Conservation (phyloP, 768 basidiomycete species). For the Phanerodontia chrysosporium region DNA sequence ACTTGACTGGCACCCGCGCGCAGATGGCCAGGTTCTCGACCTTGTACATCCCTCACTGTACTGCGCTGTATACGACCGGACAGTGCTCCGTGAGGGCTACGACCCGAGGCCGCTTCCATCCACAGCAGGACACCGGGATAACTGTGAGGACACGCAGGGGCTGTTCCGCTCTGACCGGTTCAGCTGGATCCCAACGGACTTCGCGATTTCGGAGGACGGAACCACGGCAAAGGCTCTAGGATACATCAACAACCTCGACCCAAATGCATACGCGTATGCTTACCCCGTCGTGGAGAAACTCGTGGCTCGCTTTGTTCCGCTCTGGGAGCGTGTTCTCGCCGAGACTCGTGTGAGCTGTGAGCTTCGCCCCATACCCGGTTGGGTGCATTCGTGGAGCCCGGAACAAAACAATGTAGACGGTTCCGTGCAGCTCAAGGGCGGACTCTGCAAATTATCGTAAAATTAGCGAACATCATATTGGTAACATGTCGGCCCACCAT, state of each 20-base stretch:
- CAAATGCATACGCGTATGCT: constrained; percentile 13
- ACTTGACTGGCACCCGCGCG: constrained; percentile 46
- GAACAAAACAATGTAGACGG: neutral
- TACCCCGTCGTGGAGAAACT: constrained; percentile 17
- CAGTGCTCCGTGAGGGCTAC: neutral
- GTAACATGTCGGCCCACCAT: neutral
- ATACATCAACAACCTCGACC: constrained; percentile 27
- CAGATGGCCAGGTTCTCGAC: constrained; percentile 39
- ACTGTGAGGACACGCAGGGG: too few relatives aligned
- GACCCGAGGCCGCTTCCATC: neutral
- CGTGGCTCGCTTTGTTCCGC: constrained; percentile 20
- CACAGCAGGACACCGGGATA: neutral
- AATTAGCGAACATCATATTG: constrained; percentile 32
- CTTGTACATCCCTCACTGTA: constrained; percentile 44
- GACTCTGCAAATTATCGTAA: constrained; percentile 36
- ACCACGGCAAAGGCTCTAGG: constrained; percentile 12
- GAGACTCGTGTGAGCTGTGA: constrained; percentile 1
- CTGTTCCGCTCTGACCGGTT: constrained; percentile 16
- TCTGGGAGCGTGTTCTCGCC: constrained; percentile 22
- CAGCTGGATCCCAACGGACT: constrained; percentile 28
- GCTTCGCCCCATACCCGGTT: neutral
- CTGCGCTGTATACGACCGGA: constrained; percentile 35
- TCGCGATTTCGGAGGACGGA: constrained; percentile 19
- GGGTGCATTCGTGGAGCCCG: neutral
- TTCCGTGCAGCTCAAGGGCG: constrained; percentile 15